Evolutionary conservation across 1,139 yeast species (phyloP).

Genomic region (Blastobotrys proliferans): DNA sequence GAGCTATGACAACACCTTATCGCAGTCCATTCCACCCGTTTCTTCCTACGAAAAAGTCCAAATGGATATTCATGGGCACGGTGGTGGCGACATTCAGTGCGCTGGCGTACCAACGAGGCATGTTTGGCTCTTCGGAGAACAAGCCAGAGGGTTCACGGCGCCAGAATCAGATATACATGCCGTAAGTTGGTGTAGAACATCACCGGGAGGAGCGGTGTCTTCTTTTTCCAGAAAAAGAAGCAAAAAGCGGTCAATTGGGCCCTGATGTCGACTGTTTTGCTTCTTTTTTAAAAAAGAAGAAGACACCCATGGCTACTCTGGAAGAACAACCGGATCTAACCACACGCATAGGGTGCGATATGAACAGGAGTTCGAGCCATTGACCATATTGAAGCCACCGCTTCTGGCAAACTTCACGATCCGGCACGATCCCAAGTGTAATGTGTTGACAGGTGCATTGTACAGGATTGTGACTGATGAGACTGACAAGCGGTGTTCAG

Average conservation of each 20-base stretch:
- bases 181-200: constrained; percentile 7
- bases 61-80: constrained; percentile 13
- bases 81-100: constrained; percentile 7
- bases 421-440: constrained; percentile 59
- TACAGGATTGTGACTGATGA: constrained; percentile 53
- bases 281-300: too few relatives aligned
- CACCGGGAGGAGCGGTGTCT: too few relatives aligned
- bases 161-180: constrained; percentile 13
- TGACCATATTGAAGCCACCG: constrained; percentile 52
- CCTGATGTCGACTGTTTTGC: too few relatives aligned
- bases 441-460: constrained; percentile 59
- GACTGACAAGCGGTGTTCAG: constrained; percentile 49
- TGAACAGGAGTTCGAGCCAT: constrained; percentile 52
- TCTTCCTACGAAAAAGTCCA: constrained; percentile 10
- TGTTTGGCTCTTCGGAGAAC: background rate
- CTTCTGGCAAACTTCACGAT: constrained; percentile 68
- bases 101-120: constrained; percentile 10
- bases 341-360: constrained; percentile 35
- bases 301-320: background rate
- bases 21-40: constrained; percentile 12
- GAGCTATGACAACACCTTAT: constrained; percentile 5
- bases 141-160: constrained; percentile 4
- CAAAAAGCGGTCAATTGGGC: too few relatives aligned
- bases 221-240: too few relatives aligned
- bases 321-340: background rate